Evolutionary conservation across 306 rosid genomes (phyloP).

Genomic region (Luffa acutangula): DNA sequence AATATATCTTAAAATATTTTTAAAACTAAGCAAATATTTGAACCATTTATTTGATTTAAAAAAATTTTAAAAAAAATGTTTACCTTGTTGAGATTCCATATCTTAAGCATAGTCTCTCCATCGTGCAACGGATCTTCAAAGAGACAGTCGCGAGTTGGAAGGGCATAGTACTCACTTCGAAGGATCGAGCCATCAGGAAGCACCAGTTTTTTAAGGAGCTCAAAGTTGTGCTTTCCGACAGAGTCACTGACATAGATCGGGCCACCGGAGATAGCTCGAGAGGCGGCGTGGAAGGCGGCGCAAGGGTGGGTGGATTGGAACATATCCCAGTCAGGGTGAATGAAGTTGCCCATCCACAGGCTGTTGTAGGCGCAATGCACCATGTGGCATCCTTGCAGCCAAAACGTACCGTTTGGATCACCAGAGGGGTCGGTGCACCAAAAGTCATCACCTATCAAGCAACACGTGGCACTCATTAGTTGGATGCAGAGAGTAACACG

Average conservation of each 20-base stretch:
- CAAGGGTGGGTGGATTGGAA: constrained; percentile 93
- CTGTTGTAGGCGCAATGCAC: constrained; percentile 93
- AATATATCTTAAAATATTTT: no score
- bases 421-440: constrained; percentile 94
- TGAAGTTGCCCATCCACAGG: constrained; percentile 95
- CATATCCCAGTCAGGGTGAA: constrained; percentile 98
- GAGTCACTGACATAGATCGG: constrained; percentile 80
- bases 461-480: neutral
- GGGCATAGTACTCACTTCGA: constrained; percentile 72
- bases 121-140: constrained; percentile 84
- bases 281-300: constrained; percentile 88
- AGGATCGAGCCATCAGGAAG: constrained; percentile 84
- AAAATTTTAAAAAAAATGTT: neutral
- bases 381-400: constrained; percentile 99
- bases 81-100: constrained; percentile 92
- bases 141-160: constrained; percentile 76
- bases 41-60: no score
- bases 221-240: constrained; percentile 77
- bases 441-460: constrained; percentile 69
- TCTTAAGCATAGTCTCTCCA: constrained; percentile 87
- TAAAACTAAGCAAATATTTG: no score
- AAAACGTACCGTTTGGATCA: constrained; percentile 83
- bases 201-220: constrained; percentile 48
- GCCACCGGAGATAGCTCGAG: constrained; percentile 92
- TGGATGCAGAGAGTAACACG: neutral